These are phyloP conservation scores for Termitomyces sp. DNA, from an alignment of 768 basidiomycete genomes.

Conservation along the genomic window DNA sequence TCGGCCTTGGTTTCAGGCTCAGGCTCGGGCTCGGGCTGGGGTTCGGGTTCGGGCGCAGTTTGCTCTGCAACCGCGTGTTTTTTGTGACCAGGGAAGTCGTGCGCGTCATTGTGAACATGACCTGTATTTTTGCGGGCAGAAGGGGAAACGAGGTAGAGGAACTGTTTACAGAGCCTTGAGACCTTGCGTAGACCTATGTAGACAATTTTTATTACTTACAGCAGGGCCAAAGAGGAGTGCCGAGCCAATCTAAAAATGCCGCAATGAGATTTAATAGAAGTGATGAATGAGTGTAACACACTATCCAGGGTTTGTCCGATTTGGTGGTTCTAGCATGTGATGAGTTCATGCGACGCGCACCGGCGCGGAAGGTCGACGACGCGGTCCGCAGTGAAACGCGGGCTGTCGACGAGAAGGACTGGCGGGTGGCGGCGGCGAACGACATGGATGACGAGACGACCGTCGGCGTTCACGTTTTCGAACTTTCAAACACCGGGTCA, in stretches of 20 bases:
- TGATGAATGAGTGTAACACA: constrained; percentile 20
- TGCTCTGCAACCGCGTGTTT: background rate
- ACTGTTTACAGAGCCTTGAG: constrained; percentile 17
- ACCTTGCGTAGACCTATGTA: background rate
- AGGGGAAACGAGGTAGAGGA: constrained; percentile 38
- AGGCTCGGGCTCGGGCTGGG: constrained; percentile 4
- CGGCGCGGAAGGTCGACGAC: constrained; percentile 19
- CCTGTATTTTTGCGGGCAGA: constrained; percentile 30
- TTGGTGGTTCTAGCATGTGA: constrained; percentile 28
- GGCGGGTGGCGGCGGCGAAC: constrained; percentile 32
- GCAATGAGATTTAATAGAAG: background rate
- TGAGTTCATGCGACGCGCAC: constrained; percentile 31
- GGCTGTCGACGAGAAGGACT: constrained; percentile 26
- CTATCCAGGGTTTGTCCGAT: constrained; percentile 42
- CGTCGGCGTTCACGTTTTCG: constrained; percentile 5
- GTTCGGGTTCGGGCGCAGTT: constrained; percentile 13
- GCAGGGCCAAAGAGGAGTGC: constrained; percentile 34
- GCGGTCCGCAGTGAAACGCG: constrained; percentile 23
- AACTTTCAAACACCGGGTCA: constrained; percentile 26
- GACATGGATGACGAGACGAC: constrained; percentile 27
- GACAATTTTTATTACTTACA: constrained; percentile 22
- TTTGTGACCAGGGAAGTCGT: constrained; percentile 24
- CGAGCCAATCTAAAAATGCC: constrained; percentile 31
- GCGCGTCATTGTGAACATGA: constrained; percentile 30
- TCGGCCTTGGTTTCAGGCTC: background rate